Percentiles rank a stretch among this genome's conserved stretches.
Evolutionary conservation across 2,329 filamentous ascomycete species (phyloP).

Genomic region (Paramyrothecium sp.): DNA sequence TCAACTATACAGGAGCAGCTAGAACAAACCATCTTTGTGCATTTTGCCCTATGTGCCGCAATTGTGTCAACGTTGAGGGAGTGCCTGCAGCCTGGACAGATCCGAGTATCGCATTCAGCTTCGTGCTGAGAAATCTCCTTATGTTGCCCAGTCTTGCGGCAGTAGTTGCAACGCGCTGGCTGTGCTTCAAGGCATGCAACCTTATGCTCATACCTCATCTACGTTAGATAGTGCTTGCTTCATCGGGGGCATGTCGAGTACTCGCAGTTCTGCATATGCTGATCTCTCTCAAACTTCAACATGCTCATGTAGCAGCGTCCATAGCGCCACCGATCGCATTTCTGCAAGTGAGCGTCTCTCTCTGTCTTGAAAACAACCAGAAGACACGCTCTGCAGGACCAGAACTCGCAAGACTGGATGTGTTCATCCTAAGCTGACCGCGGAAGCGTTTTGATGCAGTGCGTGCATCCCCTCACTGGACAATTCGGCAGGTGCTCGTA

Average conservation of each 20-base stretch:
- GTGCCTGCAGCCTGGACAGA: conserved; percentile 2
- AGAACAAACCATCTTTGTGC: conserved; percentile 3
- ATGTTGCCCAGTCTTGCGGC: conserved; percentile 3
- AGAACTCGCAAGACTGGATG: conserved; percentile 4
- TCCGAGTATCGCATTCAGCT: conserved; percentile 3
- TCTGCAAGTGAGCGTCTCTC: conserved; percentile 7
- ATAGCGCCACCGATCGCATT: conserved; percentile 4
- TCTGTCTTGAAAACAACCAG: conserved; percentile 2
- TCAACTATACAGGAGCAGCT: conserved; percentile 2
- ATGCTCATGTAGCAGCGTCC: conserved; percentile 3
- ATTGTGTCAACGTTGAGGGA: conserved; percentile 3
- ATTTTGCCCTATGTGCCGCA: conserved; percentile 4
- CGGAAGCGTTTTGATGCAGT: conserved; percentile 5
- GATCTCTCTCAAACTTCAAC: conserved; percentile 7
- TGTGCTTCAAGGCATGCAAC: conserved; percentile 4
- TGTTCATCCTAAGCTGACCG: conserved; percentile 5
- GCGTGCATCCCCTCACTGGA: conserved; percentile 5
- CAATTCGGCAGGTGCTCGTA: conserved; percentile 4
- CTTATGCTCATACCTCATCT: conserved; percentile 4
- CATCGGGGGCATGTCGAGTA: conserved; percentile 5
- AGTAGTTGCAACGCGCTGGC: conserved; percentile 3
- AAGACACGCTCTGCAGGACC: neutral
- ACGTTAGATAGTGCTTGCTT: conserved; percentile 1
- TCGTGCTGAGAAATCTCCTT: conserved; percentile 5
- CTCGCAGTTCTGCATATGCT: conserved; percentile 7